phyloP scores from a whole-genome alignment of 2,329 filamentous ascomycete species.

The Myriosclerotinia duriaeana region DNA sequence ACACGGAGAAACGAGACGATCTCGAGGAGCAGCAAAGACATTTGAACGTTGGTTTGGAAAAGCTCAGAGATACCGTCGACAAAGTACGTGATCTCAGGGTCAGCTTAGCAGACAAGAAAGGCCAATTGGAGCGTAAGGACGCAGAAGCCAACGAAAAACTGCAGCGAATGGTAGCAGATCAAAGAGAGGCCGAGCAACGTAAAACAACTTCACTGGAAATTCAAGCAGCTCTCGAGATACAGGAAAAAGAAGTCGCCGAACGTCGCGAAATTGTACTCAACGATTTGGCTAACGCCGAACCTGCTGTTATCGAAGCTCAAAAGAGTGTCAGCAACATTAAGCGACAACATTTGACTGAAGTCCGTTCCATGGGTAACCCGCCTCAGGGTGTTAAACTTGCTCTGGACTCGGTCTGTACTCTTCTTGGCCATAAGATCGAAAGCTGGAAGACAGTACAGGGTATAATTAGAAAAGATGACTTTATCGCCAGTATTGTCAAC shows the following conservation, averaged over 20 bases:
- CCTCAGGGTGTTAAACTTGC: constrained; percentile 88
- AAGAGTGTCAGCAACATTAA: constrained; percentile 99
- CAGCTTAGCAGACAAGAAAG: constrained; percentile 92
- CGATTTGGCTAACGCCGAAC: constrained; percentile 88
- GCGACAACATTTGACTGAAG: constrained; percentile 93
- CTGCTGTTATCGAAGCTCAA: constrained; percentile 88
- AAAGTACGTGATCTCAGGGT: constrained; percentile 91
- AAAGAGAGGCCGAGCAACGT: constrained; percentile 88
- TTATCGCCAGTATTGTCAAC: constrained; percentile 95
- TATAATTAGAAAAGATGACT: constrained; percentile 88
- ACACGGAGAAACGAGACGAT: constrained; percentile 97
- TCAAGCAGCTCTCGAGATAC: constrained; percentile 80
- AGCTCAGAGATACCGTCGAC: constrained; percentile 92
- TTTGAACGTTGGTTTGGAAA: constrained; percentile 96
- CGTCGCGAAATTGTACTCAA: constrained; percentile 81
- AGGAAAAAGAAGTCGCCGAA: constrained; percentile 82
- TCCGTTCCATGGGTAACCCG: constrained; percentile 93
- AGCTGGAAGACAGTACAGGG: constrained; percentile 91
- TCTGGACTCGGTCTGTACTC: constrained; percentile 91
- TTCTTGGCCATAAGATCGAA: constrained; percentile 84
- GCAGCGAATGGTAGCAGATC: constrained; percentile 94
- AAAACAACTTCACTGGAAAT: constrained; percentile 87
- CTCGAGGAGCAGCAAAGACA: constrained; percentile 98
- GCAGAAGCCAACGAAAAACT: constrained; percentile 96
- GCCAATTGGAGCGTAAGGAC: constrained; percentile 88